Percentiles rank a stretch among this genome's conserved stretches.
These are phyloP conservation scores for Beauveria medogensis DNA, from an alignment of 2,329 filamentous ascomycete genomes.

Conservation along the genomic window DNA sequence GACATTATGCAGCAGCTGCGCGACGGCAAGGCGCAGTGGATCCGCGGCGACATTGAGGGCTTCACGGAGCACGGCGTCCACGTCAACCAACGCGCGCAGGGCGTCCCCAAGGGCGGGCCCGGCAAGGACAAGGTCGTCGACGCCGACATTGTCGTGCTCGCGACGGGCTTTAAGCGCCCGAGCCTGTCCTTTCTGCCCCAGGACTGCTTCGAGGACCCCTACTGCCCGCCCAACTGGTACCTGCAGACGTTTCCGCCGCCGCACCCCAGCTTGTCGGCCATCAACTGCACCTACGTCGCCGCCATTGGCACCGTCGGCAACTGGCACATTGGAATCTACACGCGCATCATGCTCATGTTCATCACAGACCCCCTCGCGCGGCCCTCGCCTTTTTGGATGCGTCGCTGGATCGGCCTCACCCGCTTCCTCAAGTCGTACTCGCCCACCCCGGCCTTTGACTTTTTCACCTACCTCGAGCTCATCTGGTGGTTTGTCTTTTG, in stretches of 20 bases:
- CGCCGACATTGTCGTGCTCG: constrained; percentile 73
- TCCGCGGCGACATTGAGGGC: constrained; percentile 68
- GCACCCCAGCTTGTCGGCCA: constrained; percentile 66
- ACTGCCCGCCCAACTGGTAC: constrained; percentile 79
- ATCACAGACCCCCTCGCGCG: constrained; percentile 69
- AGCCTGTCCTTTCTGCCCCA: constrained; percentile 65
- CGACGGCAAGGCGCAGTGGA: constrained; percentile 64
- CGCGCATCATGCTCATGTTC: constrained; percentile 78
- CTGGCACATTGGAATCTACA: constrained; percentile 88
- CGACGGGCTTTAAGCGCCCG: constrained; percentile 72
- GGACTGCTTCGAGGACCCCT: constrained; percentile 64
- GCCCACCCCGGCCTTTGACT: constrained; percentile 73
- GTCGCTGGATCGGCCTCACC: constrained; percentile 81
- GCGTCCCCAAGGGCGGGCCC: constrained; percentile 68
- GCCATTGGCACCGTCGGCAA: constrained; percentile 78
- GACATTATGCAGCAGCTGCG: constrained; percentile 72
- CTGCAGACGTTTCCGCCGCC: constrained; percentile 74
- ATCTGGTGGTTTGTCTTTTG: constrained; percentile 81
- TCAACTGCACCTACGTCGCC: constrained; percentile 75
- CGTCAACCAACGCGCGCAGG: constrained; percentile 64
- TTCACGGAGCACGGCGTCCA: constrained; percentile 56
- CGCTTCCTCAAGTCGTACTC: constrained; percentile 58
- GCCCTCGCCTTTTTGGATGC: constrained; percentile 67
- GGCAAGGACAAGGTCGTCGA: constrained; percentile 58
- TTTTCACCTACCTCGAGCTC: constrained; percentile 81